Evolutionary conservation across 2,329 filamentous ascomycete genomes (phyloP).

Genomic region (Aspergillus tamarii): DNA sequence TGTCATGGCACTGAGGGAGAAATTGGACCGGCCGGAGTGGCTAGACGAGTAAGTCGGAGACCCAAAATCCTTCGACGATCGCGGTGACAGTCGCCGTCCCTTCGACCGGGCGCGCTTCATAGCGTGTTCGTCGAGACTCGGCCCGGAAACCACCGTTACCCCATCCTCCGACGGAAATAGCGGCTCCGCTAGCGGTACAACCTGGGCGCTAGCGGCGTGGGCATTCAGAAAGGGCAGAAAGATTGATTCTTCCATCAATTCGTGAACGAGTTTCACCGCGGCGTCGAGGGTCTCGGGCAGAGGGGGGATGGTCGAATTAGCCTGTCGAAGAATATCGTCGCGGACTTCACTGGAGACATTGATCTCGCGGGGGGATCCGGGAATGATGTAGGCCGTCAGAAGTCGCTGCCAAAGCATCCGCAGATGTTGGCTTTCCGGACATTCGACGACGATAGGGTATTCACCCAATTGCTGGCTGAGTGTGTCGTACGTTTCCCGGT

Average conservation of each 20-base stretch:
- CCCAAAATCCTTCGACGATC: slow-evolving; percentile 37
- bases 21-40: slow-evolving; percentile 31
- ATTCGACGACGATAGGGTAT: slow-evolving; percentile 53
- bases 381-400: slow-evolving; percentile 85
- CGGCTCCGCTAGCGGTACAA: slow-evolving; percentile 50
- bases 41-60: slow-evolving; percentile 30
- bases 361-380: slow-evolving; percentile 82
- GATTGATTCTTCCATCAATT: slow-evolving; percentile 97
- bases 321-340: slow-evolving; percentile 72
- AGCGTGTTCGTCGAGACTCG: slow-evolving; percentile 35
- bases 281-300: slow-evolving; percentile 78
- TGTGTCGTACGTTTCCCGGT: slow-evolving; percentile 68
- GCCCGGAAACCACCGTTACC: slow-evolving; percentile 35
- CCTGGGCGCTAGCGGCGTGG: slow-evolving; percentile 52
- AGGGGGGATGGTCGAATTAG: slow-evolving; percentile 62
- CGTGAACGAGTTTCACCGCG: slow-evolving; percentile 85
- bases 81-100: slow-evolving; percentile 34
- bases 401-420: slow-evolving; percentile 84
- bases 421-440: slow-evolving; percentile 68
- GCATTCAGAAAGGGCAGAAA: slow-evolving; percentile 87
- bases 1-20: slow-evolving; percentile 36
- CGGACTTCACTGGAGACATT: slow-evolving; percentile 87
- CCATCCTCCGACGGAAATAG: slow-evolving; percentile 43
- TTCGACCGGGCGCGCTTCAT: slow-evolving; percentile 32
- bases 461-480: slow-evolving; percentile 56